Evolutionary conservation across 371 early-diverging fungal species (phyloP).

Genomic region (Mucor piriformis): DNA sequence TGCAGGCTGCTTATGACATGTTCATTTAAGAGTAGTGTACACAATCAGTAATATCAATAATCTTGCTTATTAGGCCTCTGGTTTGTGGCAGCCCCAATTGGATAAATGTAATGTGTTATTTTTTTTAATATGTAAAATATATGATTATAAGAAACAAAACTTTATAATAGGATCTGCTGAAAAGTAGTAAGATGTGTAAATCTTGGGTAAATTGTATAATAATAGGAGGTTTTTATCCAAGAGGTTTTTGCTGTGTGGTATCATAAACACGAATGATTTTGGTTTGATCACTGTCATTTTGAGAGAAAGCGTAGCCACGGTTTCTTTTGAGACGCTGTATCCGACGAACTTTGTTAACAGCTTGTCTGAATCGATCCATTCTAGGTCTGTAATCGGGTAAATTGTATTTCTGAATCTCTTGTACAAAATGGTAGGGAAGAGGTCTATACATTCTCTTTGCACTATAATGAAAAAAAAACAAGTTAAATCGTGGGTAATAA

Average conservation of each 20-base stretch:
- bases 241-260: slow-evolving; percentile 91
- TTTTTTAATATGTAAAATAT: no score
- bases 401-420: slow-evolving; percentile 97
- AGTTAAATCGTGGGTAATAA: background rate
- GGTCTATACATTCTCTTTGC: slow-evolving; percentile 81
- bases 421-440: slow-evolving; percentile 90
- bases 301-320: slow-evolving; percentile 97
- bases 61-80: no score
- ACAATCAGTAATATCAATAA: no score
- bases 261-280: slow-evolving; percentile 94
- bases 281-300: slow-evolving; percentile 94
- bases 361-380: slow-evolving; percentile 96
- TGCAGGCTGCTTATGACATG: no score
- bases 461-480: slow-evolving; percentile 32
- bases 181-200: no score
- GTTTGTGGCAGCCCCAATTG: no score
- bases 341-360: slow-evolving; percentile 93
- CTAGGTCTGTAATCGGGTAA: slow-evolving; percentile 97
- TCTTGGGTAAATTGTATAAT: no score
- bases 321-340: slow-evolving; percentile 91
- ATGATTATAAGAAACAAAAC: no score
- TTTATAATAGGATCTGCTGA: no score
- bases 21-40: no score
- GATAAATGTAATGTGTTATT: no score
- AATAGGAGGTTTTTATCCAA: slow-evolving; percentile 50